These are phyloP conservation scores for Tricholoma saponaceum DNA, from an alignment of 768 basidiomycete genomes.

Conservation along the genomic window DNA sequence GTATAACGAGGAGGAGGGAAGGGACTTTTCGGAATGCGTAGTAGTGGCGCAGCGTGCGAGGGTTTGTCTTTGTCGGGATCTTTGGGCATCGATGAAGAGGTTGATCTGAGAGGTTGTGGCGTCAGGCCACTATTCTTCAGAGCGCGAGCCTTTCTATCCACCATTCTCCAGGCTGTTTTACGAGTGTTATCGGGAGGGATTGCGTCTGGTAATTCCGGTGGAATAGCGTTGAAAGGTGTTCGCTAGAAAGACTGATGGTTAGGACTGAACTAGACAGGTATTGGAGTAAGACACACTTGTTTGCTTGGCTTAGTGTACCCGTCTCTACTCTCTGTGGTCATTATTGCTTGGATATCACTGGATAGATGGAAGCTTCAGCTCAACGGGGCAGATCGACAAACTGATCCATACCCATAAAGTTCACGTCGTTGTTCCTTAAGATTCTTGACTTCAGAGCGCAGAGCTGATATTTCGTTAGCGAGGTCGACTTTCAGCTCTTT, in stretches of 20 bases:
- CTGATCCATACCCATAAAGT: slow-evolving; percentile 8
- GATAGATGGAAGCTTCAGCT: not conserved
- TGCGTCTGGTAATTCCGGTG: not conserved
- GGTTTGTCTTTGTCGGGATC: not conserved
- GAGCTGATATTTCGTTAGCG: slow-evolving; percentile 7
- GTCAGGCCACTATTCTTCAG: not conserved
- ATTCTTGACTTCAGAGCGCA: slow-evolving; percentile 6
- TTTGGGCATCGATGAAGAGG: not conserved
- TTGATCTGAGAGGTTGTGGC: not conserved
- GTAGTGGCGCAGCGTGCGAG: not conserved
- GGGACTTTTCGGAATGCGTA: not conserved
- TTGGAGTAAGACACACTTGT: not conserved
- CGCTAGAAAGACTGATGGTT: not conserved
- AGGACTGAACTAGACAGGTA: not conserved
- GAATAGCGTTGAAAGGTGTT: not conserved
- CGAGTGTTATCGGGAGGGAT: not conserved
- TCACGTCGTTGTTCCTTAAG: slow-evolving; percentile 8
- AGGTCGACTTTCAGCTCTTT: slow-evolving; percentile 8
- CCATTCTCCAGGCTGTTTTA: not conserved
- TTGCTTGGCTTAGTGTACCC: not conserved
- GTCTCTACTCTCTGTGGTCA: slow-evolving; percentile 6
- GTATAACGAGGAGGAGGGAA: not conserved
- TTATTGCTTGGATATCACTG: slow-evolving; percentile 14
- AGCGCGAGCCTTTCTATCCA: not conserved
- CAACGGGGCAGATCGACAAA: not conserved